Conservation (phyloP, 176 grass and related monocot species). For the Oryza glaberrima region DNA sequence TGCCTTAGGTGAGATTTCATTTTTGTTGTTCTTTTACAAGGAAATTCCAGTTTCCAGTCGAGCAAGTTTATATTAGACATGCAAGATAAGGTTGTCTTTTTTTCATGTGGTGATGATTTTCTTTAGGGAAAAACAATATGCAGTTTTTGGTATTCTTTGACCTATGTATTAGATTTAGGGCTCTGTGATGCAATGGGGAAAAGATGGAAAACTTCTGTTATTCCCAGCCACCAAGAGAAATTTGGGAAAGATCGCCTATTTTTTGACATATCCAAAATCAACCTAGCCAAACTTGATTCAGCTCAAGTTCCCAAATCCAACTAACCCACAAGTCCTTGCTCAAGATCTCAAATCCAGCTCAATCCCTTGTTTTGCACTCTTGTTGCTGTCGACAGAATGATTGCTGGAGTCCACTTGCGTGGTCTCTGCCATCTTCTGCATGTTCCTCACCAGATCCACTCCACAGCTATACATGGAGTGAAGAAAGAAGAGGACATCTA, state of each 20-base stretch:
- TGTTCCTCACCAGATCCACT: neutral
- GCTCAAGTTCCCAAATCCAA: constrained; percentile 4
- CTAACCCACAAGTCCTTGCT: neutral
- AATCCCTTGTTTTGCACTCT: neutral
- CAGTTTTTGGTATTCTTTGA: neutral
- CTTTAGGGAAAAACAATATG: neutral
- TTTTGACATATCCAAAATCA: constrained; percentile 3
- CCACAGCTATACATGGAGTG: neutral
- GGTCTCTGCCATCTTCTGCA: neutral
- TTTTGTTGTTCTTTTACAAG: constrained; percentile 10
- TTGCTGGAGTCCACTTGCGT: neutral
- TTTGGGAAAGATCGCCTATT: neutral
- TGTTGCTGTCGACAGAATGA: neutral
- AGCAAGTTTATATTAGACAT: constrained; percentile 5
- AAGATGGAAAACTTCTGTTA: neutral
- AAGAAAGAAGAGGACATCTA: neutral
- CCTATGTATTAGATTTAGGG: neutral
- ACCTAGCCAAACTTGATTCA: constrained; percentile 22
- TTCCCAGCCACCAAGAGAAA: neutral
- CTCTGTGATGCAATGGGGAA: neutral
- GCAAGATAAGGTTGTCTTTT: neutral
- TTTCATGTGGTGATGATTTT: neutral
- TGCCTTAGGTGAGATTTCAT: constrained; percentile 61
- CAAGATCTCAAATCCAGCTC: neutral
- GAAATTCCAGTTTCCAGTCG: neutral